Base-by-base conservation (phyloP, 2,329 filamentous ascomycete species). In the Canariomyces notabilis region DNA sequence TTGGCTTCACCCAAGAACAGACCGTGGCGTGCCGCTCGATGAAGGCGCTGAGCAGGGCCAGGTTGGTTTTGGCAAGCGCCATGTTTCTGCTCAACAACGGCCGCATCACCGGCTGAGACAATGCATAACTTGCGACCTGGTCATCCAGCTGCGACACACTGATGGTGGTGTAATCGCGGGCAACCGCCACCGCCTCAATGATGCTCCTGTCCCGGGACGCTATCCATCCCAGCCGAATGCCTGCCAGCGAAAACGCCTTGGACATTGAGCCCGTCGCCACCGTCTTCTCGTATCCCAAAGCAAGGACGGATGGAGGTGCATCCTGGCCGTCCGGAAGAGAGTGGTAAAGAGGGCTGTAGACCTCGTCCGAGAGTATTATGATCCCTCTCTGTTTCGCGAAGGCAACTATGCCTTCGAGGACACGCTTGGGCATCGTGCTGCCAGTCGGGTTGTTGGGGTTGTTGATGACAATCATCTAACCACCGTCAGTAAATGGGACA, bases 381-480 rank as follows among this genome's bases (percentile, higher is more conserved):
- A 93, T 82, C 44, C 75, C 72, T 31, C 79, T 75, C 31, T 76
- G 67, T 44, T 72, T 68, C 2, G 87, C 86, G 44, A 90, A 66
- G 3, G 76, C 70, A 31, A 87, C 69, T 51, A 93, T 75, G 3
- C 74, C 59, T 44, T 79, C 64, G 1, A 94, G 71, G 11, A 79
- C 72, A 1, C 73, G 62, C 36, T 74, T 79, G 0, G 82, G 79
- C 15, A 89, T 81, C 3, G 84, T 74, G 8, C 81, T 78, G 5
- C 89, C 87, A 0, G 84, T 90, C 0, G 89, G 88, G 58, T 95
- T 94, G 64, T 90, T 87, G 1, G 88, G 85, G 57, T 89, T 91
- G 63, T 84, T 80, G 60, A 73, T 61, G 12, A 74, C 65, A 42
- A 77, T 74, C 66, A 77, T 71, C 68, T 72, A 36, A 15, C 32